Conservation (phyloP, 306 rosid genomes). For the Ziziphus jujuba region DNA sequence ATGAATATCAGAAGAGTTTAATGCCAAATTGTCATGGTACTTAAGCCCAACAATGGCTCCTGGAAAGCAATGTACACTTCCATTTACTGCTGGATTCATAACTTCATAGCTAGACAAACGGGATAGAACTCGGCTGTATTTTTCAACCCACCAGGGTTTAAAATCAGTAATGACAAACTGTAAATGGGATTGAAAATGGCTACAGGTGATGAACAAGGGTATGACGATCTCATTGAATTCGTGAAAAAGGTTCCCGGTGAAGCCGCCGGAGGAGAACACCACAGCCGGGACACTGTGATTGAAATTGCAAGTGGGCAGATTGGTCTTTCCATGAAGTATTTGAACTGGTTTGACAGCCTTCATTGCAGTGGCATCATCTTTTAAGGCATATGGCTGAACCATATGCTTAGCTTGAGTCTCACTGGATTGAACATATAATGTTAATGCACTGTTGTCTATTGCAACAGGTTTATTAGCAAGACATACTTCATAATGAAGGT, state of each 20-base stretch:
- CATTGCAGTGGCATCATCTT: conserved; percentile 29
- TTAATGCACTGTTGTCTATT: conserved; percentile 13
- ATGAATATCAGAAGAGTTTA: conserved; percentile 28
- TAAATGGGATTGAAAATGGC: conserved; percentile 23
- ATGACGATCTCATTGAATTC: conserved; percentile 35
- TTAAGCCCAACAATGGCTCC: conserved; percentile 35
- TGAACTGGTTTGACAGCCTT: conserved; percentile 16
- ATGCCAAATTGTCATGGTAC: conserved; percentile 30
- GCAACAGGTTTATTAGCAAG: conserved; percentile 24
- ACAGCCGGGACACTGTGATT: conserved; percentile 27
- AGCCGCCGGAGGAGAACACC: conserved; percentile 36
- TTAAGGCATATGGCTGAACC: conserved; percentile 36
- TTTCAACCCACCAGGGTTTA: conserved; percentile 33
- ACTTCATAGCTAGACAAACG: conserved; percentile 25
- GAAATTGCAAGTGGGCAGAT: conserved; percentile 27
- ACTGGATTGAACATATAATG: conserved; percentile 23
- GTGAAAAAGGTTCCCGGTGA: conserved; percentile 38
- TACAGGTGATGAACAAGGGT: conserved; percentile 36
- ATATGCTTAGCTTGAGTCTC: conserved; percentile 1
- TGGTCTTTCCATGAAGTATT: conserved; percentile 12
- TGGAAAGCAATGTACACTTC: conserved; percentile 28
- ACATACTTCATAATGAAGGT: conserved; percentile 29
- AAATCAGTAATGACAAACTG: conserved; percentile 30
- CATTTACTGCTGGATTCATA: conserved; percentile 22
- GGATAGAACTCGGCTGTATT: conserved; percentile 32